phyloP scores from a whole-genome alignment of 495 filamentous ascomycete species.

The Neurospora cerealis region DNA sequence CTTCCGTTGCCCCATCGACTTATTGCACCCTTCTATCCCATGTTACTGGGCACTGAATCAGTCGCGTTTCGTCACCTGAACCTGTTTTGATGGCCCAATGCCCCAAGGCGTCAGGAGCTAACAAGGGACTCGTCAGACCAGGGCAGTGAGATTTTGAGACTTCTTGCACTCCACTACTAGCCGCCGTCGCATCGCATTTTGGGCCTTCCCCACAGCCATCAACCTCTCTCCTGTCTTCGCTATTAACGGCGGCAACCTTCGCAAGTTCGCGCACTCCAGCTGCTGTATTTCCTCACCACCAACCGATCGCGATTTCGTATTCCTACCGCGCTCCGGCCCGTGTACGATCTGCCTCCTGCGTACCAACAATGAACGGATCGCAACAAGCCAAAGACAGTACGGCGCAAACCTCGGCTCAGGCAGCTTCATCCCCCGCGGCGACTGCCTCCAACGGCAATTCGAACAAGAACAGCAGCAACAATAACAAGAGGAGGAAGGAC shows the following conservation, averaged over 20 bases:
- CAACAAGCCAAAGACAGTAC: slow-evolving; percentile 16
- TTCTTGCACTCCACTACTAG: background rate
- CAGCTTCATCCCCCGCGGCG: slow-evolving; percentile 12
- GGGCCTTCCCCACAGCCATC: background rate
- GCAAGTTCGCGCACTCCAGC: background rate
- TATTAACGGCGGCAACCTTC: background rate
- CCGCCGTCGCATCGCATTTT: background rate
- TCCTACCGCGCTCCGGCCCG: background rate
- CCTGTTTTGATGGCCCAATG: background rate
- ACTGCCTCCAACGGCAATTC: slow-evolving; percentile 24
- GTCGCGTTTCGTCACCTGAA: background rate
- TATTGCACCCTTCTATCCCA: background rate
- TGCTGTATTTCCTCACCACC: background rate
- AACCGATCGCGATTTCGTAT: background rate
- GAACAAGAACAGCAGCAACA: slow-evolving; percentile 32
- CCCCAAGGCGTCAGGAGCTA: background rate
- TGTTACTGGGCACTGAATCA: background rate
- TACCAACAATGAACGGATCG: slow-evolving; percentile 24
- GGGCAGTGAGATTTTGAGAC: background rate
- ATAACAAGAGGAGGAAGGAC: slow-evolving; percentile 84
- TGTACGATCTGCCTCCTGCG: background rate
- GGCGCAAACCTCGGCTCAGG: slow-evolving; percentile 17
- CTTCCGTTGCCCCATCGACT: background rate
- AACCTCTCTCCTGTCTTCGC: background rate
- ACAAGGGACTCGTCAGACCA: background rate